Evolutionary conservation across 192 early-diverging fungal genomes (phyloP).

Genomic region (Dissophora globulifera): DNA sequence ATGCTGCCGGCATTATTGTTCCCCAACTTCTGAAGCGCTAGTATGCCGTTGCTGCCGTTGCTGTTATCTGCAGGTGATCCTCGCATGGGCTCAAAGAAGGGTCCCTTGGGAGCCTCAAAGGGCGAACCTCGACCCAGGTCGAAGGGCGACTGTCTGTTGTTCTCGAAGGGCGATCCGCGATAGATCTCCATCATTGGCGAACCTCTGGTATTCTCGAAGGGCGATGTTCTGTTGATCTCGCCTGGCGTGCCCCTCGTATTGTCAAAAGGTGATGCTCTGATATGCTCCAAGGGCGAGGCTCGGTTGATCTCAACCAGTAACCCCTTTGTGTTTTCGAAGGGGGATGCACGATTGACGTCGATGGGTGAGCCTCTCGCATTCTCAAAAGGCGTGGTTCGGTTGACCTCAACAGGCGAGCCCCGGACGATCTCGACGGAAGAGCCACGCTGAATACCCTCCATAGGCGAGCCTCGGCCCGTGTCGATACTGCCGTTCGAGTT

Average conservation of each 20-base stretch:
- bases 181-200: slow-evolving; percentile 8
- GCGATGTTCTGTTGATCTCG: slow-evolving; percentile 11
- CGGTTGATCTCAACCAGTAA: slow-evolving; percentile 11
- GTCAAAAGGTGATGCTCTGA: slow-evolving; percentile 12
- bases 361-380: slow-evolving; percentile 21
- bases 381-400: too few relatives aligned
- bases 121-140: slow-evolving; percentile 26
- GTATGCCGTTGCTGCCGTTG: slow-evolving; percentile 6
- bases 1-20: slow-evolving; percentile 8
- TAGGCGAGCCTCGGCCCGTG: too few relatives aligned
- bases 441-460: too few relatives aligned
- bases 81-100: slow-evolving; percentile 19
- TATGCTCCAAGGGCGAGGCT: too few relatives aligned
- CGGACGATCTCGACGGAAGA: too few relatives aligned
- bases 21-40: background rate
- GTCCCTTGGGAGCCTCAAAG: slow-evolving; percentile 14
- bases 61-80: background rate
- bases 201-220: slow-evolving; percentile 2
- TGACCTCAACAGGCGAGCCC: too few relatives aligned
- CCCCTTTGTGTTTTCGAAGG: background rate
- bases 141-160: slow-evolving; percentile 7
- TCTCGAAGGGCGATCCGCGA: slow-evolving; percentile 19
- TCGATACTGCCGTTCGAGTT: background rate
- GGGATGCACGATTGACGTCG: slow-evolving; percentile 12
- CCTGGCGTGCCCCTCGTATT: background rate